Conservation (phyloP, 495 filamentous ascomycete genomes). For the Alectoria sarmentosa region DNA sequence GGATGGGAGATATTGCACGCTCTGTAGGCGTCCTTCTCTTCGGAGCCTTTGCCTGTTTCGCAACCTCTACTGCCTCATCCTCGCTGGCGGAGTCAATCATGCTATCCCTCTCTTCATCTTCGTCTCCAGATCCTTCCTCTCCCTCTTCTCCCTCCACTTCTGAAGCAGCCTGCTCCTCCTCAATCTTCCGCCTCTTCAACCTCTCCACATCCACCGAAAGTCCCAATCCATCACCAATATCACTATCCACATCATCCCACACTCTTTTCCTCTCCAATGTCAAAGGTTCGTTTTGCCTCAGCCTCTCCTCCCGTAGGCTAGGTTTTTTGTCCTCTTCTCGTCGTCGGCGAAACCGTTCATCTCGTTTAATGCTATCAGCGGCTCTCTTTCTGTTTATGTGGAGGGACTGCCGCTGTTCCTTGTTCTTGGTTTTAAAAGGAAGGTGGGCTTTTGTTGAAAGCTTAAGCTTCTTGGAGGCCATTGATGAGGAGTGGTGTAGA, state of each 20-base stretch:
- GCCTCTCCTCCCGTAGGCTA: constrained; percentile 58
- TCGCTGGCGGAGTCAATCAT: constrained; percentile 31
- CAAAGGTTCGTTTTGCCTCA: constrained; percentile 68
- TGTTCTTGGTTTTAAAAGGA: constrained; percentile 51
- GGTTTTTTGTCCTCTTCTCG: constrained; percentile 82
- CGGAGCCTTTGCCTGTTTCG: constrained; percentile 26
- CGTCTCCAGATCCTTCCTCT: constrained; percentile 12
- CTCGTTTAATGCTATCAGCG: constrained; percentile 62
- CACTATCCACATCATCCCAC: constrained; percentile 87
- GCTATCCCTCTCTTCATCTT: constrained; percentile 25
- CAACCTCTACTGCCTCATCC: constrained; percentile 33
- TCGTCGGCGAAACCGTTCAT: constrained; percentile 67
- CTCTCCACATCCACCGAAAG: constrained; percentile 64
- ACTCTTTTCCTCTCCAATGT: constrained; percentile 85
- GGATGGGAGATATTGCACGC: constrained; percentile 48
- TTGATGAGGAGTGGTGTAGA: constrained; percentile 9
- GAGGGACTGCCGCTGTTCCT: constrained; percentile 62
- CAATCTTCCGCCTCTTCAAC: constrained; percentile 62
- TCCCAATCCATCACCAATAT: constrained; percentile 52
- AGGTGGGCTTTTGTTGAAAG: constrained; percentile 32
- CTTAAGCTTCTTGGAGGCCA: constrained; percentile 37
- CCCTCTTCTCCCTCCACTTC: constrained; percentile 29
- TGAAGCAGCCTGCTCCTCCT: constrained; percentile 48
- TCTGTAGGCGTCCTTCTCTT: constrained; percentile 43
- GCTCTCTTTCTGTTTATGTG: constrained; percentile 73